phyloP scores from a whole-genome alignment of 2,329 filamentous ascomycete species.

The Fusarium ramigenum region DNA sequence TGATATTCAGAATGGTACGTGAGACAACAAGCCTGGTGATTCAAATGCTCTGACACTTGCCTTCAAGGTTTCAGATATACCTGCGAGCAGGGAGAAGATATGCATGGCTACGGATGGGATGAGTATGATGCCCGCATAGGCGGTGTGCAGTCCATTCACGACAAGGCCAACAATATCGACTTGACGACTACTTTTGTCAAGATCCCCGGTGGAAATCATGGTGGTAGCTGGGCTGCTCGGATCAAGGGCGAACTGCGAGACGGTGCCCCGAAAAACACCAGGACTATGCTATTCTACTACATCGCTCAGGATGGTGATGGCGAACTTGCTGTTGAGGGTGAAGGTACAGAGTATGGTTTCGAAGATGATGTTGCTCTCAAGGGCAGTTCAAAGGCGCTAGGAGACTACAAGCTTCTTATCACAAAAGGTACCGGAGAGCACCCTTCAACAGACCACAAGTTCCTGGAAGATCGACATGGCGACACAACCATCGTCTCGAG shows the following conservation, averaged over 20 bases:
- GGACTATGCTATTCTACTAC: conserved; percentile 85
- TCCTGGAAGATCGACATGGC: conserved; percentile 74
- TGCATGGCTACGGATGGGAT: conserved; percentile 97
- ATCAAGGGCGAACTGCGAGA: conserved; percentile 83
- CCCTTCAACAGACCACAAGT: conserved; percentile 70
- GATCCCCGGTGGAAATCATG: conserved; percentile 83
- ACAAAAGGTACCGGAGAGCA: conserved; percentile 74
- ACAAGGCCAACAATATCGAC: conserved; percentile 87
- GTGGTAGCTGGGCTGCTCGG: conserved; percentile 90
- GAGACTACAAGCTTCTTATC: conserved; percentile 81
- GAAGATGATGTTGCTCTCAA: conserved; percentile 72
- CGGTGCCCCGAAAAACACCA: conserved; percentile 72
- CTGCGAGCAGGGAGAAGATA: conserved; percentile 93
- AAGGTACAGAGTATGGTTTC: conserved; percentile 61
- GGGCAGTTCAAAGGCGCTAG: conserved; percentile 76
- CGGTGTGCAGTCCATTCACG: conserved; percentile 89
- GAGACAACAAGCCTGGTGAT: background rate
- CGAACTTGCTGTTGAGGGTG: conserved; percentile 66
- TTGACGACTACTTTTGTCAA: conserved; percentile 95
- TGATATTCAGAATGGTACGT: conserved; percentile 76
- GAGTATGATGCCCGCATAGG: conserved; percentile 92
- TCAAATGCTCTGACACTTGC: conserved; percentile 4
- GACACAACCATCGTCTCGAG: conserved; percentile 82
- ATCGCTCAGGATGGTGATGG: conserved; percentile 81
- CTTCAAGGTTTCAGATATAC: conserved; percentile 84